A percentile compares a stretch with the other conserved stretches of the same genome.
Evolutionary conservation across 2,329 filamentous ascomycete species (phyloP).

Genomic region (Leptographium flavum): DNA sequence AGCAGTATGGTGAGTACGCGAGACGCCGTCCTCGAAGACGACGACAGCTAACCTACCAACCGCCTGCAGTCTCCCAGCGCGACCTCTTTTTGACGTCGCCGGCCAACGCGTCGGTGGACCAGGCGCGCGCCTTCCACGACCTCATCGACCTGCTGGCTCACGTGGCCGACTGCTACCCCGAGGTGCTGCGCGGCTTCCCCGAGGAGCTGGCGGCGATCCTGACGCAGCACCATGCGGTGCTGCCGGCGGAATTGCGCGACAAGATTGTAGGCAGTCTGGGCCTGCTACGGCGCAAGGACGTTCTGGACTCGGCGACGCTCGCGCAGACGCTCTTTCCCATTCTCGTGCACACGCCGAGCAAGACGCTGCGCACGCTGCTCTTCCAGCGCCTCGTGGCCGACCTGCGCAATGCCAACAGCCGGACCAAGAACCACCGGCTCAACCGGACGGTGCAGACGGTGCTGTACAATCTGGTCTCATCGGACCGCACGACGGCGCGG

Average conservation of each 20-base stretch:
- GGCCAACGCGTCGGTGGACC: constrained; percentile 59
- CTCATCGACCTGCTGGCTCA: constrained; percentile 89
- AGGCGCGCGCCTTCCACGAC: constrained; percentile 74
- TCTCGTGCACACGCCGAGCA: constrained; percentile 75
- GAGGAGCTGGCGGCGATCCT: constrained; percentile 71
- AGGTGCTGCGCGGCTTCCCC: constrained; percentile 62
- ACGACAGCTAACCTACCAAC: not conserved
- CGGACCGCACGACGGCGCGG: constrained; percentile 71
- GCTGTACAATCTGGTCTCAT: constrained; percentile 79
- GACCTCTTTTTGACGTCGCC: constrained; percentile 86
- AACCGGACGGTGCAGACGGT: constrained; percentile 90
- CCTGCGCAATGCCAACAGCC: constrained; percentile 74
- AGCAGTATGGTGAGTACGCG: constrained; percentile 55
- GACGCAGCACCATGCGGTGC: constrained; percentile 62
- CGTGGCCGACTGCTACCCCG: constrained; percentile 83
- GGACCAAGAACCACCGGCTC: constrained; percentile 77
- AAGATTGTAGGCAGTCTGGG: constrained; percentile 89
- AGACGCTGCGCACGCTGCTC: constrained; percentile 70
- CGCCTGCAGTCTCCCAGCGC: constrained; percentile 43
- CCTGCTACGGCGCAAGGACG: constrained; percentile 76
- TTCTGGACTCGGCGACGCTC: constrained; percentile 72
- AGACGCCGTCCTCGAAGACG: no score
- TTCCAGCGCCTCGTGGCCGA: constrained; percentile 85
- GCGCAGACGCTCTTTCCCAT: constrained; percentile 83
- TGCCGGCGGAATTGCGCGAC: constrained; percentile 77